A percentile compares a stretch with the other conserved stretches of the same genome.
Conservation (phyloP, 208 protist genomes). For the Leptomonas seymouri region DNA sequence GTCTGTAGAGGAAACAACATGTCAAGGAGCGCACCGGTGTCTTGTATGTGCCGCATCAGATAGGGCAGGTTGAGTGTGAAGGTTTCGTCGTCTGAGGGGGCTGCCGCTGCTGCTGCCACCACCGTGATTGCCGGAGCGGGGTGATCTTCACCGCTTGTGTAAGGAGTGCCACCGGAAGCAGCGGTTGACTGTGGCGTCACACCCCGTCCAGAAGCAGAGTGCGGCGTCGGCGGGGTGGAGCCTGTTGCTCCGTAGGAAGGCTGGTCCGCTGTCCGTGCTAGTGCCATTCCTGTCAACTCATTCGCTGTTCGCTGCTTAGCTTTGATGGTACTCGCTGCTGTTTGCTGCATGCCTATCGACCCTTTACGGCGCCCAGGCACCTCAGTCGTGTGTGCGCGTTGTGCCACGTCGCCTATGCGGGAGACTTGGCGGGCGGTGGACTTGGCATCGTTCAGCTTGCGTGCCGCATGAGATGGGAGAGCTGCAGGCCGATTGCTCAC, state of each 20-base stretch:
- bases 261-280: slow-evolving; percentile 7
- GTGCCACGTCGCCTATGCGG: slow-evolving; percentile 7
- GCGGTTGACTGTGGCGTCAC: neutral
- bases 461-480: slow-evolving; percentile 13
- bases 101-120: slow-evolving; percentile 16
- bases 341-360: neutral
- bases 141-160: neutral
- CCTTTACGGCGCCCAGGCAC: neutral
- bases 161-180: neutral
- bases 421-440: slow-evolving; percentile 22
- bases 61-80: slow-evolving; percentile 31
- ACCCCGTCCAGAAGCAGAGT: neutral
- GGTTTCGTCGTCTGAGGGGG: neutral
- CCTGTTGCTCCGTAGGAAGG: neutral
- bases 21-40: slow-evolving; percentile 56
- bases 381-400: slow-evolving; percentile 16
- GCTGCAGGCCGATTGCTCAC: neutral
- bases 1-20: slow-evolving; percentile 53
- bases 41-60: slow-evolving; percentile 41
- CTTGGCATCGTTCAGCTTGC: slow-evolving; percentile 36
- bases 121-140: neutral
- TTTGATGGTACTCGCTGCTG: neutral
- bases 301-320: neutral
- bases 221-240: slow-evolving; percentile 18
- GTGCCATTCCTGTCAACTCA: too few species aligned